Base-by-base conservation (phyloP, 1,284 basidiomycete species). In the Malassezia dermatis region DNA sequence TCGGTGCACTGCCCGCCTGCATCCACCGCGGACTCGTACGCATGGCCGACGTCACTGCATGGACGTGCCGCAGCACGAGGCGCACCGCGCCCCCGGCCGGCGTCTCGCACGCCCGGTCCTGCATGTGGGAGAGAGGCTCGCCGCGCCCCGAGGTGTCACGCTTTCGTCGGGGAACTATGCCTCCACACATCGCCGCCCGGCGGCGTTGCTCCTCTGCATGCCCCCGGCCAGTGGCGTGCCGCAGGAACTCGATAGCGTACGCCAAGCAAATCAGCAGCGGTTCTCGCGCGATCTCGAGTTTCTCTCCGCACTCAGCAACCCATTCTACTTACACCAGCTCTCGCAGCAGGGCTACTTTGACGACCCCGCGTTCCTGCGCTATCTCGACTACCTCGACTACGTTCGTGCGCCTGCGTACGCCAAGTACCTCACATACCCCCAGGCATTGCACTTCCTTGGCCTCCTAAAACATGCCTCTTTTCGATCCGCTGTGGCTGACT, bases 41-140 rank as follows among this genome's bases (percentile, higher is more conserved):
- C 88, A 98, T 94, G n/a, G 84, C 82, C 4, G 89, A 89, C 37
- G 89, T 94, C 64, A 98, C 87, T 11, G 88, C 81, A 52, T 91
- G 81, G 61, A 95, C 87, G 79, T 96, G 91, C 34, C 87, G 84
- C 60, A 85, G 81, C 24, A 93, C 75, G 43, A 91, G 82, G 80
- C 91, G 87, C 79, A 66, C 24, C 4, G 23, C 41, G 41, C 23
- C 41, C 23, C 17, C 37, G 37, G 37, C 19, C 37, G 37, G 19
- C 37, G 37, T 39, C 37, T 39, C 37, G 37, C 37, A 39, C 37
- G 37, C 19, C 19, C 37, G 37, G 37, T 39, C 37, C 17, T 39
- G 41, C 41, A 28, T 27, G 24, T 26, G 24, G 24, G 24, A 24
- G 24, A n/a, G 24, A n/a, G 24, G 15, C 21, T 1, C 24, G 23